Base-by-base conservation (phyloP, 2,329 filamentous ascomycete species). In the Clathrospora elynae region DNA sequence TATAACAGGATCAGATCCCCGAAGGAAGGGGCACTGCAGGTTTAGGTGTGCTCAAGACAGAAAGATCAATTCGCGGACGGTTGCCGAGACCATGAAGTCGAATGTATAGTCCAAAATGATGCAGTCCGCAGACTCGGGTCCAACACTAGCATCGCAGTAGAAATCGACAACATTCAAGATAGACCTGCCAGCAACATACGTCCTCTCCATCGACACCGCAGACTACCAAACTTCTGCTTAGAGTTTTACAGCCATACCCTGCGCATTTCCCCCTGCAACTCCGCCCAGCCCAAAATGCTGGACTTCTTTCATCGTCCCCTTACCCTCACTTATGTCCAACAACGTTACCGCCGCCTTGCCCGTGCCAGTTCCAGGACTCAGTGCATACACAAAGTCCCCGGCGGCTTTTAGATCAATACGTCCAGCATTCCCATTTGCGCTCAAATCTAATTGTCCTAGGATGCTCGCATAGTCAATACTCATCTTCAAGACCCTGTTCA, bases 401-500 rank as follows among this genome's bases (percentile, higher is more conserved):
- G 72, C 72, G 0, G 76, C 74, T 6, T 57, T 61, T 8, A 85
- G 55, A 57, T 86, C 83, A 39, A 80, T 78, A 34, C 85, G 66
- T 0, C 82, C 83, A 0, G 71, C 69, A 50, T 80, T 78, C 14
- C 74, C 76, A 4, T 66, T 68, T 6, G 62, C 40, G 6, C 37
- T 42, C 14, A 64, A 26, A 35, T 81, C 75, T 0, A 79, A 53
- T 5, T 57, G 53, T 0, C 57, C 59, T 2, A 79, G 31, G 7
- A 85, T 68, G 7, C 67, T 73, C 0, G 79, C 80, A 45, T 80
- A 74, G 0, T 57, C 42, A 1, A 67, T 31, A 28, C 76, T 77
- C 70, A 85, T 77, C 66, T 85, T 81, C 0, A 85, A 74, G 0
- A 86, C 54, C 3, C 75, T 71, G 56, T 82, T 78, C 2, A 68